A percentile compares a stretch with the other conserved stretches of the same genome.
These are phyloP conservation scores for Neonectria faginata DNA, from an alignment of 2,329 filamentous ascomycete genomes.

Conservation along the genomic window DNA sequence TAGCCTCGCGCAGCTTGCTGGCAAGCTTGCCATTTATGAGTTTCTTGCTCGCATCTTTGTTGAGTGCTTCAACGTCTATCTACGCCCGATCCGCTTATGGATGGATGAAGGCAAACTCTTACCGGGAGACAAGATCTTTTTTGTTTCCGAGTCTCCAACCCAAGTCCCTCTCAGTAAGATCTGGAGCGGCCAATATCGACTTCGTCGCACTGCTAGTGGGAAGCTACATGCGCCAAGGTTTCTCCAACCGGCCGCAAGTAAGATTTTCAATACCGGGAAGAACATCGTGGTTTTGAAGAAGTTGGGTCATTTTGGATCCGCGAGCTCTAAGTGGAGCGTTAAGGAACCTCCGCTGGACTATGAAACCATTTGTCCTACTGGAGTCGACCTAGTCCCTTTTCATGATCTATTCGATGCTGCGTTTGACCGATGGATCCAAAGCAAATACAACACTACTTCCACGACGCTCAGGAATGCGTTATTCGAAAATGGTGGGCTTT, in stretches of 20 bases:
- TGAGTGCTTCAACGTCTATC: constrained; percentile 83
- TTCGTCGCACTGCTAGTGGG: constrained; percentile 71
- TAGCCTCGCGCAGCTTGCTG: constrained; percentile 76
- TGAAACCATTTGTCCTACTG: constrained; percentile 63
- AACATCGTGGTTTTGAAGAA: constrained; percentile 86
- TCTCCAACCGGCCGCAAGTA: constrained; percentile 73
- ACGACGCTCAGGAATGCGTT: constrained; percentile 73
- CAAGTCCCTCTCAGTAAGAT: constrained; percentile 71
- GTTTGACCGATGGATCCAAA: constrained; percentile 81
- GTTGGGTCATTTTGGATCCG: constrained; percentile 66
- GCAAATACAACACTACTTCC: constrained; percentile 78
- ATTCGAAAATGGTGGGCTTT: constrained; percentile 76
- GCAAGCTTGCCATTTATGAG: constrained; percentile 70
- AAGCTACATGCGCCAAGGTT: constrained; percentile 79
- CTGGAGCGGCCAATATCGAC: constrained; percentile 80
- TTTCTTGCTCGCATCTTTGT: constrained; percentile 79
- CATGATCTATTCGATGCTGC: constrained; percentile 77
- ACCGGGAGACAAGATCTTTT: constrained; percentile 77
- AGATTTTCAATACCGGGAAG: constrained; percentile 89
- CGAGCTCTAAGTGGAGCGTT: constrained; percentile 44
- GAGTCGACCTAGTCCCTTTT: constrained; percentile 71
- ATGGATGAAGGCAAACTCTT: constrained; percentile 82
- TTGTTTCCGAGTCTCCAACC: constrained; percentile 71
- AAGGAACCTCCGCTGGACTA: constrained; percentile 66
- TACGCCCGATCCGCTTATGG: constrained; percentile 84